These are phyloP conservation scores for Neophaeococcomyces aloes DNA, from an alignment of 2,329 filamentous ascomycete species.

Conservation along the genomic window DNA sequence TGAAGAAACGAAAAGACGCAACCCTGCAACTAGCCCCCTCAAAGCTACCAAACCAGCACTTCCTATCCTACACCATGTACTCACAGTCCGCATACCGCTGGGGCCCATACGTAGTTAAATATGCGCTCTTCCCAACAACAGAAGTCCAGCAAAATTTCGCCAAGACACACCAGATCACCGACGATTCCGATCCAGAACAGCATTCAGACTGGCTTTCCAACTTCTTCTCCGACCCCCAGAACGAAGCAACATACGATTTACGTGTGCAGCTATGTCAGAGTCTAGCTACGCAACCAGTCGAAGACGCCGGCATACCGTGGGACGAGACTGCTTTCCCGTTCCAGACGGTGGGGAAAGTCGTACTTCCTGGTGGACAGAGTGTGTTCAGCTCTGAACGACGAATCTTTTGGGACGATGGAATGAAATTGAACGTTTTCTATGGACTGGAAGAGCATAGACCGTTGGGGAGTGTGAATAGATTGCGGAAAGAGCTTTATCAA, in stretches of 20 bases:
- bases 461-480: conserved; percentile 30
- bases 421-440: conserved; percentile 35
- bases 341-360: conserved; percentile 35
- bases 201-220: conserved; percentile 32
- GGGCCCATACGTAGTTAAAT: conserved; percentile 40
- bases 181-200: conserved; percentile 28
- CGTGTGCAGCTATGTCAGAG: conserved; percentile 40
- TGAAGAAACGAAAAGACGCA: conserved; percentile 30
- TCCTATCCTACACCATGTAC: conserved; percentile 33
- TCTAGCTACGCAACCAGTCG: conserved; percentile 37
- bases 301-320: conserved; percentile 36
- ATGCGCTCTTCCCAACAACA: conserved; percentile 34
- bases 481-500: conserved; percentile 32
- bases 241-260: conserved; percentile 36
- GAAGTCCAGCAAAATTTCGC: conserved; percentile 31
- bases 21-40: conserved; percentile 33
- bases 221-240: conserved; percentile 29
- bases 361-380: conserved; percentile 32
- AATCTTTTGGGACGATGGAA: conserved; percentile 36
- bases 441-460: conserved; percentile 34
- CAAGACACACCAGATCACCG: conserved; percentile 22
- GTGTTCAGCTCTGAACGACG: conserved; percentile 32
- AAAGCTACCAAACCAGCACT: conserved; percentile 31
- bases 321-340: conserved; percentile 39
- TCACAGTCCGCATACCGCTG: conserved; percentile 41